A percentile compares a stretch with the other conserved stretches of the same genome.
Evolutionary conservation across 768 basidiomycete species (phyloP).

Genomic region (Suillus alpinus): DNA sequence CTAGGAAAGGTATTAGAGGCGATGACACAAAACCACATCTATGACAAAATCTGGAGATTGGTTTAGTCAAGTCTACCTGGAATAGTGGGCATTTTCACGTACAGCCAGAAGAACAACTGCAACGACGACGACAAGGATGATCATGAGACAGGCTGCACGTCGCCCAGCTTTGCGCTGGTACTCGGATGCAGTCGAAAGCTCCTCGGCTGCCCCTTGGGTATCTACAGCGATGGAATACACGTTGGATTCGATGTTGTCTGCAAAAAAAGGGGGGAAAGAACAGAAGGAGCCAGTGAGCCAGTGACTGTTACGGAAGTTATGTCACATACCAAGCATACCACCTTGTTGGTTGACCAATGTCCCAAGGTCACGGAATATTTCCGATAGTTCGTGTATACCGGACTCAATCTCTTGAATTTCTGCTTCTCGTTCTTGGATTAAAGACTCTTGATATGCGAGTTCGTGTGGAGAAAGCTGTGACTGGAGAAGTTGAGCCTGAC

Average conservation of each 20-base stretch:
- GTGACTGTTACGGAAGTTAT: not conserved
- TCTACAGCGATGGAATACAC: constrained; percentile 83
- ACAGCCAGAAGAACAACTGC: constrained; percentile 92
- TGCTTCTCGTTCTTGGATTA: constrained; percentile 76
- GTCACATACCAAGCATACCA: constrained; percentile 79
- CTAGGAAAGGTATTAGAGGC: not conserved
- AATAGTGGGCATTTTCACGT: constrained; percentile 34
- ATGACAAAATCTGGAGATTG: not conserved
- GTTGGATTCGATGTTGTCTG: constrained; percentile 95
- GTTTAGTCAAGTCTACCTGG: not conserved
- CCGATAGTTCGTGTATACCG: constrained; percentile 92
- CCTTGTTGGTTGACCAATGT: constrained; percentile 95
- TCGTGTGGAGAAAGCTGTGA: constrained; percentile 85
- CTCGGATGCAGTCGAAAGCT: constrained; percentile 84
- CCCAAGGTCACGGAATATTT: constrained; percentile 95
- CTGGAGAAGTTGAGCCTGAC: constrained; percentile 70
- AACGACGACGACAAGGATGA: constrained; percentile 83
- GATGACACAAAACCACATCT: constrained; percentile 33
- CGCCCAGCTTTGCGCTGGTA: constrained; percentile 94
- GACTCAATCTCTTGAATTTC: constrained; percentile 97
- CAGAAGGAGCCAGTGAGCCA: not conserved
- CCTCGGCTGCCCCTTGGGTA: constrained; percentile 78
- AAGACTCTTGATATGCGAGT: constrained; percentile 91
- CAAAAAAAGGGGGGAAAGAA: not conserved
- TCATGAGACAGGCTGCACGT: constrained; percentile 84